Percentiles rank a stretch among this genome's conserved stretches.
Evolutionary conservation across 192 early-diverging fungal genomes (phyloP).

Genomic region (Gorgonomyces haynaldii): DNA sequence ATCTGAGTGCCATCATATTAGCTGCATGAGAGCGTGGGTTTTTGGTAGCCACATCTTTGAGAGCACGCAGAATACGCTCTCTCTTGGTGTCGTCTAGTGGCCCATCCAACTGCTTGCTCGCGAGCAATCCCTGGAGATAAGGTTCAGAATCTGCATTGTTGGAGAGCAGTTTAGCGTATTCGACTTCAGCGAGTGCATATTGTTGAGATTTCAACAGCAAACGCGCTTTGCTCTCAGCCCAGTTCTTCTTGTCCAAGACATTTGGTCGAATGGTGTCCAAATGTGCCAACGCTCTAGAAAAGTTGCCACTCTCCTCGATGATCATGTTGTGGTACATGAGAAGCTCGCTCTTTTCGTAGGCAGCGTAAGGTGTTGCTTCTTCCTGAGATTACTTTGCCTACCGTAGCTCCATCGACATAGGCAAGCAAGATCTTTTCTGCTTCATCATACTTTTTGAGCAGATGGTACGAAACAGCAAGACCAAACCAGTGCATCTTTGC

Average conservation of each 20-base stretch:
- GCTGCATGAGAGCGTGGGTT: constrained; percentile 77
- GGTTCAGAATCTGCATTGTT: constrained; percentile 69
- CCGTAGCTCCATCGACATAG: constrained; percentile 61
- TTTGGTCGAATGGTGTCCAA: constrained; percentile 60
- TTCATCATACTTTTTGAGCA: constrained; percentile 63
- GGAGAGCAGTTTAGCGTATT: constrained; percentile 63
- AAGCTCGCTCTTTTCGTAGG: constrained; percentile 70
- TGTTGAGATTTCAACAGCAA: constrained; percentile 6
- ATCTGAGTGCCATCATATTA: constrained; percentile 63
- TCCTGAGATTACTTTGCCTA: constrained; percentile 7
- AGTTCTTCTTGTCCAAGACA: constrained; percentile 55
- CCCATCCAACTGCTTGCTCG: constrained; percentile 41
- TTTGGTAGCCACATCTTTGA: constrained; percentile 44
- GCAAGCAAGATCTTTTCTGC: constrained; percentile 58
- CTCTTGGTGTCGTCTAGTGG: constrained; percentile 19
- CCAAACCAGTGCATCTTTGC: constrained; percentile 74
- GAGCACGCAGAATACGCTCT: constrained; percentile 18
- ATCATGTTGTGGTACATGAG: constrained; percentile 77
- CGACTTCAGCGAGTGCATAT: constrained; percentile 24
- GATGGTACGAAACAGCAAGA: constrained; percentile 71
- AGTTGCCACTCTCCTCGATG: constrained; percentile 72
- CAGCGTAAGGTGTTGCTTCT: constrained; percentile 11
- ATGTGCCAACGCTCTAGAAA: constrained; percentile 61
- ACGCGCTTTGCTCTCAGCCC: background rate
- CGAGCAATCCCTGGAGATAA: constrained; percentile 58